Evolutionary conservation across 306 rosid species (phyloP).

Genomic region (Cicer pinnatifidum): DNA sequence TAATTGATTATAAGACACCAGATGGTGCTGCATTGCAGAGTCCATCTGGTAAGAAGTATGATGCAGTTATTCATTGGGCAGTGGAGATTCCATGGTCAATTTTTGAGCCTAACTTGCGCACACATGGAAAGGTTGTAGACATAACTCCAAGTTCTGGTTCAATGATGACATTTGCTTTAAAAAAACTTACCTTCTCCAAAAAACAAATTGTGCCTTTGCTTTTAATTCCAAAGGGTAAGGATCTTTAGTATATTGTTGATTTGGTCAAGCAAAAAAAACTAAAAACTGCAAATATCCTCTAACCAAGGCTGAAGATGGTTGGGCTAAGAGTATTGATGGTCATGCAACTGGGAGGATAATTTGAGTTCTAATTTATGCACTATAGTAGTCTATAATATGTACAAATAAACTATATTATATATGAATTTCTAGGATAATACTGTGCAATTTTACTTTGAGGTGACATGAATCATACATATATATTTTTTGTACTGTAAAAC

Average conservation of each 20-base stretch:
- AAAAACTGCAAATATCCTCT: constrained; percentile 61
- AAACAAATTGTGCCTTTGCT: constrained; percentile 70
- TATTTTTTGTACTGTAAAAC: no score
- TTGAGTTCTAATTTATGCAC: constrained; percentile 52
- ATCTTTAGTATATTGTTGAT: constrained; percentile 62
- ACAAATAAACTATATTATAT: neutral
- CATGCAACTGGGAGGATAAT: constrained; percentile 89
- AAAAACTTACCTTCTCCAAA: constrained; percentile 68
- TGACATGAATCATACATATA: no score
- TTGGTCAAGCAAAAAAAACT: constrained; percentile 78
- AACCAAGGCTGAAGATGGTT: constrained; percentile 66
- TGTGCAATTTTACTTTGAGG: no score
- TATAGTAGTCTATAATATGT: neutral
- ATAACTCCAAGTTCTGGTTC: constrained; percentile 43
- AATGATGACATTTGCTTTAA: constrained; percentile 50
- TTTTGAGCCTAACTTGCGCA: constrained; percentile 68
- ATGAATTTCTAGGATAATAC: no score
- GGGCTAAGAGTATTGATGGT: constrained; percentile 76
- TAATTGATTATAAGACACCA: constrained; percentile 75
- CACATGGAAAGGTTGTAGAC: constrained; percentile 69
- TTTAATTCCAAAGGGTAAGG: constrained; percentile 50
- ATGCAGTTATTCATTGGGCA: constrained; percentile 69
- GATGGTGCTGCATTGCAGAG: constrained; percentile 72
- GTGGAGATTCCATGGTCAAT: constrained; percentile 65
- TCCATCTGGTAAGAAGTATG: constrained; percentile 73